Conservation (phyloP, 2,329 filamentous ascomycete species). For the Scytalidium sp. region DNA sequence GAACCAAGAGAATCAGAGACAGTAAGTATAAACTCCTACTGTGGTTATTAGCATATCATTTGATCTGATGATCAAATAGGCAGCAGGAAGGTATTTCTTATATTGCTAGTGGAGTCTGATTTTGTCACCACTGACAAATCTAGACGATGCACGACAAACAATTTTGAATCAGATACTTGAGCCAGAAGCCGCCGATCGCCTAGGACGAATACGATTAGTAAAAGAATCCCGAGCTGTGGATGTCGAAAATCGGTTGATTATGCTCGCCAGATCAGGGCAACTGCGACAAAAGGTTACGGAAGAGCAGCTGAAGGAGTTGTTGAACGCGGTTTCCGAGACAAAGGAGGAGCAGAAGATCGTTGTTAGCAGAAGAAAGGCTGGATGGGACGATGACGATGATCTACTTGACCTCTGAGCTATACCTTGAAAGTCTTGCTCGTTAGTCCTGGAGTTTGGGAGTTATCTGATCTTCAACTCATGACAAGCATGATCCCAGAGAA, state of each 20-base stretch:
- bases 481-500: background rate
- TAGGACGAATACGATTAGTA: conserved; percentile 91
- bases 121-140: conserved; percentile 11
- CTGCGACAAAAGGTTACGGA: conserved; percentile 85
- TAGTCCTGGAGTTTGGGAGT: background rate
- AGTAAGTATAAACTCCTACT: conserved; percentile 40
- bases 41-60: conserved; percentile 12
- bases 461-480: background rate
- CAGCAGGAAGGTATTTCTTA: conserved; percentile 41
- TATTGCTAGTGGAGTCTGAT: no score
- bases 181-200: conserved; percentile 87
- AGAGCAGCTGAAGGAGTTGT: conserved; percentile 86
- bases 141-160: conserved; percentile 66
- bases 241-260: conserved; percentile 89
- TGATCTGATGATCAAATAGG: conserved; percentile 23
- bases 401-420: conserved; percentile 55
- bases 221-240: conserved; percentile 88
- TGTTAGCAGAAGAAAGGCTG: conserved; percentile 76
- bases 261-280: conserved; percentile 85
- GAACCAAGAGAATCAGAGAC: conserved; percentile 60
- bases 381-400: conserved; percentile 83
- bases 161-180: conserved; percentile 92
- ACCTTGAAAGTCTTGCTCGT: background rate
- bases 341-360: conserved; percentile 80
- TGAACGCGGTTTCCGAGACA: conserved; percentile 80